Base-by-base conservation (phyloP, 345 rosid species). In the Angophora floribunda region DNA sequence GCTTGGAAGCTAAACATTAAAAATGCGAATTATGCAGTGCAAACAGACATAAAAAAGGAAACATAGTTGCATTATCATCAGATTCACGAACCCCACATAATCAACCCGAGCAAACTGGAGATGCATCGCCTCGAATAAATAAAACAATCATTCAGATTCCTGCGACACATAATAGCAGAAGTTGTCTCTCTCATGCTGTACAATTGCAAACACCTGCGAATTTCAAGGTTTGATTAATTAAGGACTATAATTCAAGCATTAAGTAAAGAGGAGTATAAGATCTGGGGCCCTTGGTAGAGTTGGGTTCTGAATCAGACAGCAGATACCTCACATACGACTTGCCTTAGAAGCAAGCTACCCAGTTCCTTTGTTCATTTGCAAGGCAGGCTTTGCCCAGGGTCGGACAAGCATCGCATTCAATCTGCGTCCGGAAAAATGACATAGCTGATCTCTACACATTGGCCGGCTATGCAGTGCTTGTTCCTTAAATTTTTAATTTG, bases 391-490 rank as follows among this genome's bases (percentile, higher is more conserved):
- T 63, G 4, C 32, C 75, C 32, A 63, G 32, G 70, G 17, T 11
- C 28, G 16, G 70, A 1, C 4, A 11, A 63, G 16, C 70, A 6
- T 13, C 70, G 15, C 36, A 13, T 63, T 13, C n/a, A 11, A 59
- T 59, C 24, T 0, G 7, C n/a, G 0, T 26, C 0, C 1, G 65
- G 65, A 0, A 59, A 36, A 59, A 59, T 11, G 30, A 26, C 65
- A 9, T 24, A 4, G 63, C 24, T 59, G 65, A 11, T 28, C 15
- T 59, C 65, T 0, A 26, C 8, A 55, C 61, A 22, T 55, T 55
- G 28, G 2, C 28, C 28, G 0, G 12, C 21, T 3, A 2, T 1
- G 61, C 5, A 22, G 0, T 55, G 8, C 2, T n/a, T 2, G 0
- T 55, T 55, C 0, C 5, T 55, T 21, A 36, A 55, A 55, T 0